Evolutionary conservation across 768 basidiomycete genomes (phyloP).

Genomic region (Boletus subparvulus): DNA sequence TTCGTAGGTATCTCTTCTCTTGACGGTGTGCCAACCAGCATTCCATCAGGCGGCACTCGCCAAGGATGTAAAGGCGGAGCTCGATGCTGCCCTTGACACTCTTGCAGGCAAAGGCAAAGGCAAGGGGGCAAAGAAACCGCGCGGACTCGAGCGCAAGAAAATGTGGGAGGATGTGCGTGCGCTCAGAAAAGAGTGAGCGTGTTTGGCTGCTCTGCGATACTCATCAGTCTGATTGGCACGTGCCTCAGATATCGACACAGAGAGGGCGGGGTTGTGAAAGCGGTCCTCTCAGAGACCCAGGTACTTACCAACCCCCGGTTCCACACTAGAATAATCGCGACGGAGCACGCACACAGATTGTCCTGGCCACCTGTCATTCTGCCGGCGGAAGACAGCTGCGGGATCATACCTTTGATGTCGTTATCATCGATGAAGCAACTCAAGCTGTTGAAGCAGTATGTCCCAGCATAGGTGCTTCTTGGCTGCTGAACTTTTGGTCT

Average conservation of each 20-base stretch:
- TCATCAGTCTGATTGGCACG: background rate
- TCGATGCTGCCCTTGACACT: constrained; percentile 63
- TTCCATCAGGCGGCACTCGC: constrained; percentile 69
- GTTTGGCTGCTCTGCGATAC: background rate
- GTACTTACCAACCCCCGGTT: constrained; percentile 32
- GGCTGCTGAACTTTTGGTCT: background rate
- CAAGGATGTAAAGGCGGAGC: constrained; percentile 85
- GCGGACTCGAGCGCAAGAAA: constrained; percentile 74
- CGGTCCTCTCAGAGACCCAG: constrained; percentile 78
- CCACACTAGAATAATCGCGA: background rate
- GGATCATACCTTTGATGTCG: constrained; percentile 81
- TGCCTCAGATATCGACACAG: constrained; percentile 75
- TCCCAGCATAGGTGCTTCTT: background rate
- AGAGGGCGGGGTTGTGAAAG: constrained; percentile 79
- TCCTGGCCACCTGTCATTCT: constrained; percentile 93
- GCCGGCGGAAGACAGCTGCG: constrained; percentile 82
- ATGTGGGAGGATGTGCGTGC: constrained; percentile 87
- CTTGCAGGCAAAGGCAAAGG: constrained; percentile 77
- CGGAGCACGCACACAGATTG: constrained; percentile 48
- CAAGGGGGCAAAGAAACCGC: constrained; percentile 65
- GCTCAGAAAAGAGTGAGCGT: constrained; percentile 82
- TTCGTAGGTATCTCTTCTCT: constrained; percentile 13
- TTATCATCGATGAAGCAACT: constrained; percentile 97
- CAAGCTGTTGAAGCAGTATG: constrained; percentile 92
- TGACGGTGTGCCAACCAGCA: background rate